A percentile compares a stretch with the other conserved stretches of the same genome.
These are phyloP conservation scores for Pseudohalonectria lignicola DNA, from an alignment of 2,329 filamentous ascomycete species.

Conservation along the genomic window DNA sequence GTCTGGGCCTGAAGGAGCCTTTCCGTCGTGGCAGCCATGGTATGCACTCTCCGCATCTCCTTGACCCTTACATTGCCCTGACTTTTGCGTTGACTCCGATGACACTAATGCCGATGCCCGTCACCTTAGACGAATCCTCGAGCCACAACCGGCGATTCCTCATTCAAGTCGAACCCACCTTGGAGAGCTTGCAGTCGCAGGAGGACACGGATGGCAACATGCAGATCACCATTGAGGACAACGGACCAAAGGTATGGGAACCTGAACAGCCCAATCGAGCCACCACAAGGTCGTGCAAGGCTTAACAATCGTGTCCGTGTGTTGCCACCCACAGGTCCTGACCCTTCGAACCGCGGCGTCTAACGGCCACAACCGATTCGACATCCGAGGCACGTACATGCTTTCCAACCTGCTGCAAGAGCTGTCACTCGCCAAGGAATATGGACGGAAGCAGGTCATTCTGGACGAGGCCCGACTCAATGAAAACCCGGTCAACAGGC, in stretches of 20 bases:
- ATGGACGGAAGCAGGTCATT: conserved; percentile 79
- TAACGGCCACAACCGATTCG: conserved; percentile 76
- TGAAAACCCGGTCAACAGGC: conserved; percentile 85
- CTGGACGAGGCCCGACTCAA: conserved; percentile 85
- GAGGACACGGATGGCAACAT: conserved; percentile 92
- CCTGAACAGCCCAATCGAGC: no score
- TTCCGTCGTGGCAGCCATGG: conserved; percentile 46
- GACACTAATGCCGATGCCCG: no score
- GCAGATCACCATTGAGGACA: conserved; percentile 96
- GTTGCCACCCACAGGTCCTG: no score
- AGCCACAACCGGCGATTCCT: conserved; percentile 66
- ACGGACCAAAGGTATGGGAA: conserved; percentile 66
- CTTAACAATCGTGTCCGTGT: no score
- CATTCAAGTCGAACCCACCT: conserved; percentile 74
- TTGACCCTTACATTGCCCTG: conserved; percentile 2
- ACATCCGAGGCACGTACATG: conserved; percentile 94
- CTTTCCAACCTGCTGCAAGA: conserved; percentile 94
- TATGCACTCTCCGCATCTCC: conserved; percentile 1
- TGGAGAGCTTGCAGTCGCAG: conserved; percentile 66
- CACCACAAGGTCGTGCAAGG: no score
- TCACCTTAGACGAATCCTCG: conserved; percentile 50
- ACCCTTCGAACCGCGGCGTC: conserved; percentile 77
- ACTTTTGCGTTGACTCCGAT: neutral
- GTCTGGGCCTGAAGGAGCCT: conserved; percentile 38
- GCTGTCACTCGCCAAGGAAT: conserved; percentile 82